Percentiles rank a stretch among this genome's conserved stretches.
phyloP scores from a whole-genome alignment of 2,329 filamentous ascomycete genomes.

The Verticillium isaacii region DNA sequence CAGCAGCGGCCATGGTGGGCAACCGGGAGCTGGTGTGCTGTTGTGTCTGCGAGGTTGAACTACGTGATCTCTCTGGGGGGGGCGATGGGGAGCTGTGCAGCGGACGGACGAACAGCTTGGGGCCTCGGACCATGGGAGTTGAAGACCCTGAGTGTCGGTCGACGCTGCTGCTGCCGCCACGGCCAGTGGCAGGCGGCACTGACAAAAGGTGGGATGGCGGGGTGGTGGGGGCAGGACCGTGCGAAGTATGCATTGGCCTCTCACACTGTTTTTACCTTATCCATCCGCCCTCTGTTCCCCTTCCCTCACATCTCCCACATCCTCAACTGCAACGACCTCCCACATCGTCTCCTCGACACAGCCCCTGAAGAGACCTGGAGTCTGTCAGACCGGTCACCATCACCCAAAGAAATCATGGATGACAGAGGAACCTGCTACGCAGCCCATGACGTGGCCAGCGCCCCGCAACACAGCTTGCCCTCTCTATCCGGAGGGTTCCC shows the following conservation, averaged over 20 bases:
- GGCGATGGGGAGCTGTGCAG: background rate
- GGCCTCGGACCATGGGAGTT: background rate
- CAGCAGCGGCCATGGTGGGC: slow-evolving; percentile 18
- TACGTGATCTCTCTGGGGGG: background rate
- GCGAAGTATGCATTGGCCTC: background rate
- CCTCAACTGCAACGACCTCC: background rate
- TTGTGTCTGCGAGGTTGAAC: background rate
- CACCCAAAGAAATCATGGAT: too few relatives aligned
- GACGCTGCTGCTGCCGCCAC: background rate
- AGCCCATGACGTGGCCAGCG: background rate
- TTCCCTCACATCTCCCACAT: background rate
- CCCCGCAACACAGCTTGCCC: background rate
- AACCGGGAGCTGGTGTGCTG: background rate
- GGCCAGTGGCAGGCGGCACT: background rate
- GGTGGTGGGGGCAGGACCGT: background rate
- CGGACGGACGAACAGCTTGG: background rate
- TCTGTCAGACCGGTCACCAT: background rate
- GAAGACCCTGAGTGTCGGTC: background rate
- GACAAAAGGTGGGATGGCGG: background rate
- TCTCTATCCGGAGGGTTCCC: background rate
- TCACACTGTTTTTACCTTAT: background rate
- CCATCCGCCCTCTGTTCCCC: background rate
- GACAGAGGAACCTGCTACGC: background rate
- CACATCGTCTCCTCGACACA: too few relatives aligned
- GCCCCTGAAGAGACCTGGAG: too few relatives aligned